Conservation (phyloP, 106 monocot species). For the Vanilla planifolia region DNA sequence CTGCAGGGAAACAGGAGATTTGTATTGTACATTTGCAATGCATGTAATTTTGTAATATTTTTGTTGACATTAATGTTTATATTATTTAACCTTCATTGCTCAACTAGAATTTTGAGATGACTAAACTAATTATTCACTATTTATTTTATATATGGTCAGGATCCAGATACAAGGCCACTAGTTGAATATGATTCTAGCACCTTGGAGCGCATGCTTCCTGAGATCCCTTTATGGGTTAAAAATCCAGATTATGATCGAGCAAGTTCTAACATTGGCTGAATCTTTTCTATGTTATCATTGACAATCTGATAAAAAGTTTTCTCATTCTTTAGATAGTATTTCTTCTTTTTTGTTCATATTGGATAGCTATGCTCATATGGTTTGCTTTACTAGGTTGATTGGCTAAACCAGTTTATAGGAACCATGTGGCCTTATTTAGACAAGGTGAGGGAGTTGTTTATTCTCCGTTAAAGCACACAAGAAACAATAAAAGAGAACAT, state of each 20-base stretch:
- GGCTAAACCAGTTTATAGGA: slow-evolving; percentile 87
- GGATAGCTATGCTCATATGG: slow-evolving; percentile 1
- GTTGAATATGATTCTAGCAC: slow-evolving; percentile 56
- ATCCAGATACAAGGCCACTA: slow-evolving; percentile 39
- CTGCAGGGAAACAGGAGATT: too few relatives aligned
- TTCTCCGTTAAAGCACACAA: background rate
- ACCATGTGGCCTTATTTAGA: slow-evolving; percentile 94
- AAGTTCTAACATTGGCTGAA: slow-evolving; percentile 10
- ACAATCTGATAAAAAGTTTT: background rate
- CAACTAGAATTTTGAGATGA: too few relatives aligned
- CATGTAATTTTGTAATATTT: too few relatives aligned
- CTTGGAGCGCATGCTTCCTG: slow-evolving; percentile 70
- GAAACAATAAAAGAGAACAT: too few relatives aligned
- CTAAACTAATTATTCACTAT: too few relatives aligned
- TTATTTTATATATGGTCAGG: too few relatives aligned
- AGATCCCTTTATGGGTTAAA: slow-evolving; percentile 90
- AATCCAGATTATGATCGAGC: slow-evolving; percentile 93
- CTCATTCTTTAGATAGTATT: background rate
- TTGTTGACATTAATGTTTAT: too few relatives aligned
- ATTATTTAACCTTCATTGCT: too few relatives aligned
- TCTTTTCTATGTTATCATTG: background rate
- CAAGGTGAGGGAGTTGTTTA: slow-evolving; percentile 61
- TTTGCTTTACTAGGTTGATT: slow-evolving; percentile 64
- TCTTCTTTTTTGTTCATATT: background rate
- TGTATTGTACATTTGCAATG: too few relatives aligned